Base-by-base conservation (phyloP, 2,329 filamentous ascomycete genomes). In the Sporothrix humicola region DNA sequence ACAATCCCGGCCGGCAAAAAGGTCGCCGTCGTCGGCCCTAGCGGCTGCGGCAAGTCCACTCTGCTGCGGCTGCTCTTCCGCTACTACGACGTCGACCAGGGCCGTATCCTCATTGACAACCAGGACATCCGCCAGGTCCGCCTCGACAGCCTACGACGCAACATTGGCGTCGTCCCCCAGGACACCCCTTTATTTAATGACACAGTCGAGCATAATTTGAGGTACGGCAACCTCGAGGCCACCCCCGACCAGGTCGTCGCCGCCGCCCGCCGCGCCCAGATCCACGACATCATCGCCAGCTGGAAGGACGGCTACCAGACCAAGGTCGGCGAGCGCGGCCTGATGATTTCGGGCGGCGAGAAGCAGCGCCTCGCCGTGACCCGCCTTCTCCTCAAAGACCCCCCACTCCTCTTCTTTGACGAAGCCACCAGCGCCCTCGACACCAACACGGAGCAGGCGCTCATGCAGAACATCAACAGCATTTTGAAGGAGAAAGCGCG, bases 111-210 rank as follows among this genome's bases (percentile, higher is more conserved):
- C 59, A 93, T 99, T 74, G 96, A 99, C 79, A 94, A 92, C 71
- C 96, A 99, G 80, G 95, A 99, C 80, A 90, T 99, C 77, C 91
- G 93, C 56, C 87, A 93, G 74, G 91, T 99, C 1, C 91, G 87
- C 12, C 82, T 98, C 1, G 93, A 97, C 71, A 97, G 93, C 50
- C 85, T 99, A 42, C 90, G 96, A 7, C 89, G 89, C 76, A 88
- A 92, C 2, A 98, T 99, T 76, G 96, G 96, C 26, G 95, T 99
- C 17, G 96, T 99, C 0, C 96, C 96, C 0, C 97, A 99, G 81
- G 96, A 99, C 78, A 98, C 96, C 0, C 95, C 96, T 0, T 86
- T 99, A 0, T 99, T 99, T 86, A 99, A 99, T 81, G 94, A 97
- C 79, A 96, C 94, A 0, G 95, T 99, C 74, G 92, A 93, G 80